Evolutionary conservation across 129 eudicot species (phyloP).

Genomic region (Oenanthe sinensis): DNA sequence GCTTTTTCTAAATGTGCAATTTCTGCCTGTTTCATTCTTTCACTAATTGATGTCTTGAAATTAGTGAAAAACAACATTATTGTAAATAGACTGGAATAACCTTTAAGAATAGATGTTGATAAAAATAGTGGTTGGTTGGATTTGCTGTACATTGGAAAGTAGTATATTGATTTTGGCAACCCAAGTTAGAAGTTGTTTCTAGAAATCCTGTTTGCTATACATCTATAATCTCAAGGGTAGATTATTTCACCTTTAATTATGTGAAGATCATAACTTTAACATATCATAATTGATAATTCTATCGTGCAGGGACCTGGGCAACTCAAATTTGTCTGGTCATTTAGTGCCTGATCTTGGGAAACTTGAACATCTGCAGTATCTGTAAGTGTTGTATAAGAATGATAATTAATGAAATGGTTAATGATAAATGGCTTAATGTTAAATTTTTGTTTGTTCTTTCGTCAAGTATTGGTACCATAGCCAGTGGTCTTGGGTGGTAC

Average conservation of each 20-base stretch:
- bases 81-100: neutral
- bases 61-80: neutral
- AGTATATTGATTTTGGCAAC: too few relatives aligned
- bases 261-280: neutral
- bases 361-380: conserved; percentile 59
- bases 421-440: neutral
- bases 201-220: too few relatives aligned
- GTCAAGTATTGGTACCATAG: neutral
- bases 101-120: neutral
- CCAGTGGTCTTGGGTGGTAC: neutral
- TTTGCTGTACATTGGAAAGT: neutral
- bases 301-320: conserved; percentile 70
- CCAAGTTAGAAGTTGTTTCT: too few relatives aligned
- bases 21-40: neutral
- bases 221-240: neutral
- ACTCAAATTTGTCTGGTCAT: conserved; percentile 62
- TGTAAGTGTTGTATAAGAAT: conserved; percentile 32
- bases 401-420: neutral
- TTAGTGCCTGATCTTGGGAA: conserved; percentile 69
- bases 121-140: neutral
- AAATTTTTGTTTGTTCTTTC: neutral
- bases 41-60: neutral
- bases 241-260: neutral
- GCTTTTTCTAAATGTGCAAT: too few relatives aligned
- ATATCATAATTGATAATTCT: neutral